Conservation (phyloP, 2,329 filamentous ascomycete species). For the Fusarium sp. region DNA sequence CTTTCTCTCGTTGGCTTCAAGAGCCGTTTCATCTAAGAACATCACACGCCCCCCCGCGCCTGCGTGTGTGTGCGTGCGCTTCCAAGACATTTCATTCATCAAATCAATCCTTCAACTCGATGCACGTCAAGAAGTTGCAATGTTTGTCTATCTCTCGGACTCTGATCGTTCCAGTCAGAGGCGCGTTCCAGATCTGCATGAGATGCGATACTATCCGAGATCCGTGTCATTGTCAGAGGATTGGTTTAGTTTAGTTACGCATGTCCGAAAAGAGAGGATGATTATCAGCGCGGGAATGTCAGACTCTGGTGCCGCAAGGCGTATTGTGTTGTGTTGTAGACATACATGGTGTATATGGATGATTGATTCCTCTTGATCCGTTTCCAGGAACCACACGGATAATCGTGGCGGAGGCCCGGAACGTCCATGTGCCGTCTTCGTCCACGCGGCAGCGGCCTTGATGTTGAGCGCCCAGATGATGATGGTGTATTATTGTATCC, state of each 20-base stretch:
- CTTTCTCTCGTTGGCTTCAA: constrained; percentile 21
- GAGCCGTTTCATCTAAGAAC: constrained; percentile 32
- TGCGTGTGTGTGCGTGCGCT: neutral
- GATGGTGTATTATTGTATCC: neutral
- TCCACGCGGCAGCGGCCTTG: neutral
- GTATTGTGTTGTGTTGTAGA: neutral
- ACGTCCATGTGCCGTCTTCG: constrained; percentile 5
- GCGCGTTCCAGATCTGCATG: constrained; percentile 9
- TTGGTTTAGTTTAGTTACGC: constrained; percentile 5
- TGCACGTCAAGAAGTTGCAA: constrained; percentile 2
- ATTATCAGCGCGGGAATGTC: neutral
- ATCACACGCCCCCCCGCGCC: constrained; percentile 3
- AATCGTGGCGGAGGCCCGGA: constrained; percentile 2
- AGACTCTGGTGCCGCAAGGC: constrained; percentile 6
- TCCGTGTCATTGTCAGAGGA: constrained; percentile 1
- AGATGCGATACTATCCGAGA: constrained; percentile 5
- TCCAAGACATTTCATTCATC: neutral
- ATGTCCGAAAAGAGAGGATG: constrained; percentile 4
- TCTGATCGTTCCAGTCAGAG: constrained; percentile 4
- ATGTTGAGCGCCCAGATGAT: neutral
- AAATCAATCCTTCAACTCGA: neutral
- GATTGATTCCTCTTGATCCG: neutral
- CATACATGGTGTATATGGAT: neutral
- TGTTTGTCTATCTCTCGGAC: neutral
- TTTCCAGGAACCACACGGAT: neutral